These are phyloP conservation scores for Pseudevernia furfuracea DNA, from an alignment of 495 filamentous ascomycete genomes.

Conservation along the genomic window DNA sequence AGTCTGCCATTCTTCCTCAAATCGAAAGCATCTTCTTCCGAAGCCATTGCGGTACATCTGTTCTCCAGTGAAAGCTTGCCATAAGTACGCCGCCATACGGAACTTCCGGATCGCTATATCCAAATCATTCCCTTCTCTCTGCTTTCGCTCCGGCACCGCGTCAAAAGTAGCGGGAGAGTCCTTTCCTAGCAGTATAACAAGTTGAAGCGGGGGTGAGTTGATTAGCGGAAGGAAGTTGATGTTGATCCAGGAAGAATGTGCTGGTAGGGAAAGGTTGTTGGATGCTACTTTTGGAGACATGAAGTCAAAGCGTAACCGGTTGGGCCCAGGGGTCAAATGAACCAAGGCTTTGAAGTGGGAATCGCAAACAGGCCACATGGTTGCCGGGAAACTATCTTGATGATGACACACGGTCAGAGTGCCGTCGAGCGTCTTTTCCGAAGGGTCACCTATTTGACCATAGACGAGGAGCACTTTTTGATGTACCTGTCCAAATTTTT, in stretches of 20 bases:
- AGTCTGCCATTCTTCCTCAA: constrained; percentile 87
- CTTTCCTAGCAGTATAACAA: constrained; percentile 75
- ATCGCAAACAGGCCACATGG: constrained; percentile 73
- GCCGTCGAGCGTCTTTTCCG: constrained; percentile 66
- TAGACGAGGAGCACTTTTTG: constrained; percentile 80
- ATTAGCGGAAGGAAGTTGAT: constrained; percentile 77
- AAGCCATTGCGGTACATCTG: constrained; percentile 87
- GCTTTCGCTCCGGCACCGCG: constrained; percentile 62
- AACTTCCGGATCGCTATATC: constrained; percentile 78
- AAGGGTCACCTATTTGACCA: constrained; percentile 68
- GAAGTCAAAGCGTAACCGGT: constrained; percentile 79
- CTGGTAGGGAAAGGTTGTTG: constrained; percentile 56
- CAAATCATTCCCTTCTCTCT: constrained; percentile 72
- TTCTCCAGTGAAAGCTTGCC: constrained; percentile 92
- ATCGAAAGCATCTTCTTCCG: constrained; percentile 74
- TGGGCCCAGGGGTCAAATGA: constrained; percentile 80
- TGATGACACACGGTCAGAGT: constrained; percentile 70
- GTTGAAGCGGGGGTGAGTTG: constrained; percentile 68
- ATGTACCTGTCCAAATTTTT: constrained; percentile 54
- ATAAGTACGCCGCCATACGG: constrained; percentile 84
- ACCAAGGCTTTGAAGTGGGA: constrained; percentile 85
- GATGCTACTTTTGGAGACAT: constrained; percentile 69
- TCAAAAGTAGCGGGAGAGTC: constrained; percentile 86
- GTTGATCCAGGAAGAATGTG: constrained; percentile 69
- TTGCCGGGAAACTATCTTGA: constrained; percentile 74